Conservation (phyloP, 2,329 filamentous ascomycete species). For the Samsoniella hepiali region DNA sequence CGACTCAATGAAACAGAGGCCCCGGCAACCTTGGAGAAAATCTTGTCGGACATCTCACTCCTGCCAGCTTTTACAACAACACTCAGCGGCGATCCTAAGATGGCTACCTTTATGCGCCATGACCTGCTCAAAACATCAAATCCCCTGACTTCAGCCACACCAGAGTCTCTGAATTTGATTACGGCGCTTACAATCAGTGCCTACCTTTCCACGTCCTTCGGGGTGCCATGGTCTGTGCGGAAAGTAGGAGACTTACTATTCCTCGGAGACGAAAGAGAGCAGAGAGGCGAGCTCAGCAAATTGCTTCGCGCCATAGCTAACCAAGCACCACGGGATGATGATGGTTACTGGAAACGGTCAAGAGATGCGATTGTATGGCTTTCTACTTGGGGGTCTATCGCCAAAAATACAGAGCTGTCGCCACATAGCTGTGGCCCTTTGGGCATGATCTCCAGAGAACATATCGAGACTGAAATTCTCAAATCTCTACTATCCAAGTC, state of each 20-base stretch:
- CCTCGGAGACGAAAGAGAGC: constrained; percentile 60
- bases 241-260: constrained; percentile 62
- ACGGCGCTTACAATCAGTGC: constrained; percentile 62
- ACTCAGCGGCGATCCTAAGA: constrained; percentile 25
- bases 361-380: constrained; percentile 70
- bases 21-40: constrained; percentile 49
- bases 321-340: constrained; percentile 55
- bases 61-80: constrained; percentile 32
- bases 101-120: constrained; percentile 33
- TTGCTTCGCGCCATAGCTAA: constrained; percentile 53
- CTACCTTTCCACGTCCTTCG: constrained; percentile 51
- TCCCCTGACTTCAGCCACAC: constrained; percentile 58
- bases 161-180: constrained; percentile 55
- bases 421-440: constrained; percentile 57
- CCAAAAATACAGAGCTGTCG: constrained; percentile 24
- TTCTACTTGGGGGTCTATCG: constrained; percentile 62
- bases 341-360: constrained; percentile 59
- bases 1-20: constrained; percentile 57
- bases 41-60: constrained; percentile 42
- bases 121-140: constrained; percentile 59
- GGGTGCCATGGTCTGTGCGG: constrained; percentile 49
- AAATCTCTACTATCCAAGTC: constrained; percentile 62
- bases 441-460: constrained; percentile 56
- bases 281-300: constrained; percentile 56
- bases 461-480: constrained; percentile 68